A percentile compares a stretch with the other conserved stretches of the same genome.
Evolutionary conservation across 2,329 filamentous ascomycete genomes (phyloP).

Genomic region (Leptodontidium sp.): DNA sequence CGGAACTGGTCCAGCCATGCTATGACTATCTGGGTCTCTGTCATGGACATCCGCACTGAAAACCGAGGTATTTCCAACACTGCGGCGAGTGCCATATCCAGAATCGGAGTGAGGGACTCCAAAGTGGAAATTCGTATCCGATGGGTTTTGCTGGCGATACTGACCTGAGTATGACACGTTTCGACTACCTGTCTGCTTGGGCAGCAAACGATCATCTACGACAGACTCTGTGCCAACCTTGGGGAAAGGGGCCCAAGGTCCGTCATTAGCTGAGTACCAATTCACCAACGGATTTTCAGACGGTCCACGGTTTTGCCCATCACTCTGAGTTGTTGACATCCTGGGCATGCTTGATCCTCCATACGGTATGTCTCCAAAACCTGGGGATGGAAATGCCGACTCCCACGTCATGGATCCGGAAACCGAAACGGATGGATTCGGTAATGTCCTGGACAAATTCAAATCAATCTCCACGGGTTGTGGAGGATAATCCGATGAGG

Average conservation of each 20-base stretch:
- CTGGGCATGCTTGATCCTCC: constrained; percentile 35
- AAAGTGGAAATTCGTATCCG: constrained; percentile 41
- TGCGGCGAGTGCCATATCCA: constrained; percentile 47
- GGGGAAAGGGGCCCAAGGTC: constrained; percentile 53
- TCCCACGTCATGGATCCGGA: constrained; percentile 37
- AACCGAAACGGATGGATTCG: constrained; percentile 36
- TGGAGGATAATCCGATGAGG: constrained; percentile 39
- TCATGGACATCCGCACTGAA: constrained; percentile 45
- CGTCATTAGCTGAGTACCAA: constrained; percentile 52
- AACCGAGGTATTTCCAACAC: constrained; percentile 45
- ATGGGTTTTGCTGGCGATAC: constrained; percentile 45
- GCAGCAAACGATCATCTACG: constrained; percentile 36
- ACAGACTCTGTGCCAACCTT: constrained; percentile 42
- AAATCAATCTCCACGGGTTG: constrained; percentile 45
- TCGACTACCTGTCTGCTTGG: constrained; percentile 40
- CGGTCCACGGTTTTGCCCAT: constrained; percentile 35
- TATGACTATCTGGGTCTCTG: constrained; percentile 44
- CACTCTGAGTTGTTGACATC: constrained; percentile 34
- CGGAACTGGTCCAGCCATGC: constrained; percentile 37
- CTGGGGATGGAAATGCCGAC: constrained; percentile 28
- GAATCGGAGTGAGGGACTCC: constrained; percentile 46
- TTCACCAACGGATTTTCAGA: constrained; percentile 42
- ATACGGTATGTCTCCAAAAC: constrained; percentile 39
- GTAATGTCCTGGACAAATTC: constrained; percentile 41
- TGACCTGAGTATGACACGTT: constrained; percentile 38